A percentile compares a stretch with the other conserved stretches of the same genome.
phyloP scores from a whole-genome alignment of 2,329 filamentous ascomycete genomes.

The Xylaria sp. region DNA sequence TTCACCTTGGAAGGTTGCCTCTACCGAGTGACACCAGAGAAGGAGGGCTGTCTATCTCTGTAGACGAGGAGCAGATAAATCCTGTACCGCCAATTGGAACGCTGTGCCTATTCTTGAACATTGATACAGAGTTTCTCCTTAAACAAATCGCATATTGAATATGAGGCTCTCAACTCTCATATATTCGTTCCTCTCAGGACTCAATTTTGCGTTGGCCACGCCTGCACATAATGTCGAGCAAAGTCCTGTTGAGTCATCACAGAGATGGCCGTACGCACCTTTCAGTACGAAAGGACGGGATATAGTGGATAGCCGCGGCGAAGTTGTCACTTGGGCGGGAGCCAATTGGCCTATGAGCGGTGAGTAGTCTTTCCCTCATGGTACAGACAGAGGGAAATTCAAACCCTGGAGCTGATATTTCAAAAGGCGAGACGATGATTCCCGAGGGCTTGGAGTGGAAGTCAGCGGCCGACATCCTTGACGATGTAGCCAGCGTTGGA shows the following conservation, averaged over 20 bases:
- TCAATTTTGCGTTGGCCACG: constrained; percentile 39
- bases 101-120: background rate
- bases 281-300: constrained; percentile 54
- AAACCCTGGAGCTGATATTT: background rate
- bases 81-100: constrained; percentile 1
- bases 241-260: constrained; percentile 27
- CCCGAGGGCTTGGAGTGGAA: constrained; percentile 67
- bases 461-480: constrained; percentile 61
- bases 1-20: constrained; percentile 7
- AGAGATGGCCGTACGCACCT: constrained; percentile 54
- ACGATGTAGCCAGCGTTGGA: constrained; percentile 60
- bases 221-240: constrained; percentile 25
- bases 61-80: constrained; percentile 21
- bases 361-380: constrained; percentile 29
- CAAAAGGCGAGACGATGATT: constrained; percentile 62
- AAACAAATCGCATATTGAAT: constrained; percentile 1
- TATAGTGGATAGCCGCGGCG: constrained; percentile 53
- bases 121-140: background rate
- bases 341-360: constrained; percentile 54
- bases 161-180: constrained; percentile 38
- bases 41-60: background rate
- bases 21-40: background rate
- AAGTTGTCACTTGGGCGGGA: constrained; percentile 53
- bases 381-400: background rate
- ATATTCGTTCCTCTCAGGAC: constrained; percentile 34